Base-by-base conservation (phyloP, 306 rosid genomes). In the Amphicarpaea edgeworthii region DNA sequence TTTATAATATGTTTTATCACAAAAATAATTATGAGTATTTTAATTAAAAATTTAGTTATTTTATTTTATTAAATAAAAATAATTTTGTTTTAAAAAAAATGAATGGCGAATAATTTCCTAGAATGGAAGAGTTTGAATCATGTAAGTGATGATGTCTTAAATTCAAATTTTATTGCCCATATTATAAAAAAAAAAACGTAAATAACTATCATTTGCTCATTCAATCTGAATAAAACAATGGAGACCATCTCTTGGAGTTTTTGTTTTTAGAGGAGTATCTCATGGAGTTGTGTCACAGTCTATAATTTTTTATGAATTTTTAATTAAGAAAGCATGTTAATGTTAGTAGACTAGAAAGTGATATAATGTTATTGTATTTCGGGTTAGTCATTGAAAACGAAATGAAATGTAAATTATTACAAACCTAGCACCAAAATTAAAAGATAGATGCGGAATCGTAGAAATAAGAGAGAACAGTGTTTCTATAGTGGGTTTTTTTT, bases 231-330 rank as follows among this genome's bases (percentile, higher is more conserved):
- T 51, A 51, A 5, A 54, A 20, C 4, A 54, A 55, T 55, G 34
- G 34, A 3, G 34, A 21, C 8, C 21, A 54, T 55, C 3, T 20
- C 16, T 26, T 65, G 68, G n/a, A n/a, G n/a, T n/a, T n/a, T n/a
- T n/a, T n/a, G n/a, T n/a, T n/a, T n/a, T n/a, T n/a, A n/a, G n/a
- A n/a, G n/a, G n/a, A n/a, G n/a, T n/a, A n/a, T n/a, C n/a, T n/a
- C n/a, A n/a, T n/a, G n/a, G n/a, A 76, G 67, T 76, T 53, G 80
- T 51, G 74, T 76, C 80, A 50, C 58, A 12, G 59, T 61, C 45
- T 30, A 61, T 15, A 12, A 59, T 12, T 28, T 26, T 14, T 6
- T 20, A 59, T 59, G 41, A 59, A 12, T 14, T 59, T 6, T 30
- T 59, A 26, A 32, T 32, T 16, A 32, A n/a, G 67, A 30, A 32